These are phyloP conservation scores for Candida montana DNA, from an alignment of 805 yeast genomes.

Conservation along the genomic window DNA sequence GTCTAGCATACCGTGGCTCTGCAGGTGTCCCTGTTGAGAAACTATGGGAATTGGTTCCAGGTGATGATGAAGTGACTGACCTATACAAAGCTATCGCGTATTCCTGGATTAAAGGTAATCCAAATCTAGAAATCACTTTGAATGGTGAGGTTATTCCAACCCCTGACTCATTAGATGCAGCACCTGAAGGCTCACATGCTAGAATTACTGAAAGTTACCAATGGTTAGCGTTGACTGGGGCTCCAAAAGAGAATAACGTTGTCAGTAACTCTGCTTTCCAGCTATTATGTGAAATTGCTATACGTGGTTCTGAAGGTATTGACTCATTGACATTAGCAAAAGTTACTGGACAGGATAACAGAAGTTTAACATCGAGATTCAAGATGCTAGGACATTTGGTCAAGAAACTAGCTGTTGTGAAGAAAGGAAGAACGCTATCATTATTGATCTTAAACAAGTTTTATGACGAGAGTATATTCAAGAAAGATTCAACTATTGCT, in stretches of 20 bases:
- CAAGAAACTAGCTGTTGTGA: constrained; percentile 32
- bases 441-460: constrained; percentile 48
- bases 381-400: constrained; percentile 50
- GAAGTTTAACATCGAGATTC: constrained; percentile 62
- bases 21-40: constrained; percentile 27
- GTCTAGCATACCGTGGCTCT: constrained; percentile 31
- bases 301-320: constrained; percentile 50
- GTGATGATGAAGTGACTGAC: constrained; percentile 21
- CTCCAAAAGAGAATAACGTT: constrained; percentile 42
- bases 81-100: constrained; percentile 30
- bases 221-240: constrained; percentile 55
- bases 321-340: constrained; percentile 51
- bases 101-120: constrained; percentile 31
- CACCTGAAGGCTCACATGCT: constrained; percentile 16
- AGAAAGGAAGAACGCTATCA: constrained; percentile 48
- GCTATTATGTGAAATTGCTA: constrained; percentile 55
- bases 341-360: constrained; percentile 60
- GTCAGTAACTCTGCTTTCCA: constrained; percentile 54
- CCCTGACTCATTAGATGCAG: constrained; percentile 1
- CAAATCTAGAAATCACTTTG: constrained; percentile 10
- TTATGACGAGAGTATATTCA: constrained; percentile 19
- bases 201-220: constrained; percentile 50
- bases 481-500: constrained; percentile 7
- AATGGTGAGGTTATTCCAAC: constrained; percentile 2
- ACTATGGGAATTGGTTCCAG: constrained; percentile 29